Evolutionary conservation across 2,329 filamentous ascomycete genomes (phyloP).

Genomic region (Aspergillus arachidicola): DNA sequence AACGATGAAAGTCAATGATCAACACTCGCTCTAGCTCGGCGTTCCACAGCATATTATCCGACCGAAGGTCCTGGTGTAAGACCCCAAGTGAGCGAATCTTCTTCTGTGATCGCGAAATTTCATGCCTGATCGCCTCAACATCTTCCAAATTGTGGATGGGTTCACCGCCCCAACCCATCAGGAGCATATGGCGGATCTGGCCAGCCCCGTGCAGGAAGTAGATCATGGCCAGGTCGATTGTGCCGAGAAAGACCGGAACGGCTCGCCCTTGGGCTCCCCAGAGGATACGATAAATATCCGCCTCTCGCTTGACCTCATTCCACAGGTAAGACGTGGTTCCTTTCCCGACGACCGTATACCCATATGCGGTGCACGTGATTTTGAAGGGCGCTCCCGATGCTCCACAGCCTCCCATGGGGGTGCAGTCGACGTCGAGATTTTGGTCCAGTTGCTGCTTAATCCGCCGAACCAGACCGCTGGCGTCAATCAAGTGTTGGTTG

Average conservation of each 20-base stretch:
- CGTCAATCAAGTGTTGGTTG: neutral
- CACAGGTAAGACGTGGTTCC: neutral
- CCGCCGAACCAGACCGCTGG: neutral
- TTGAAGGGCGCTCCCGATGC: neutral
- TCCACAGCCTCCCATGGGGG: neutral
- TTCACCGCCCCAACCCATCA: conserved; percentile 30
- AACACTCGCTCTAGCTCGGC: conserved; percentile 13
- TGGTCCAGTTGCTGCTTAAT: neutral
- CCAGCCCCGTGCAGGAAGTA: too few species aligned
- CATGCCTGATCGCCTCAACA: conserved; percentile 6
- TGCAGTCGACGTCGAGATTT: neutral
- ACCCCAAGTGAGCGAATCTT: conserved; percentile 16
- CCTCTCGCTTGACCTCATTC: neutral
- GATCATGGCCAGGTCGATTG: too few species aligned
- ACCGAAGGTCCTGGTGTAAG: conserved; percentile 15
- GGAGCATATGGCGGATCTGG: too few species aligned
- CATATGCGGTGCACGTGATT: neutral
- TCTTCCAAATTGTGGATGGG: neutral
- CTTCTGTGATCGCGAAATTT: conserved; percentile 14
- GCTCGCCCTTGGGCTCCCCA: neutral
- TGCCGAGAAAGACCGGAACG: neutral
- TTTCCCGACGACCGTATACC: neutral
- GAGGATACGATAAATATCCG: neutral
- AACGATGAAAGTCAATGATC: conserved; percentile 5
- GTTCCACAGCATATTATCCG: conserved; percentile 21